Evolutionary conservation across 257 asterid genomes (phyloP).

Genomic region (Solanum appendiculatum): DNA sequence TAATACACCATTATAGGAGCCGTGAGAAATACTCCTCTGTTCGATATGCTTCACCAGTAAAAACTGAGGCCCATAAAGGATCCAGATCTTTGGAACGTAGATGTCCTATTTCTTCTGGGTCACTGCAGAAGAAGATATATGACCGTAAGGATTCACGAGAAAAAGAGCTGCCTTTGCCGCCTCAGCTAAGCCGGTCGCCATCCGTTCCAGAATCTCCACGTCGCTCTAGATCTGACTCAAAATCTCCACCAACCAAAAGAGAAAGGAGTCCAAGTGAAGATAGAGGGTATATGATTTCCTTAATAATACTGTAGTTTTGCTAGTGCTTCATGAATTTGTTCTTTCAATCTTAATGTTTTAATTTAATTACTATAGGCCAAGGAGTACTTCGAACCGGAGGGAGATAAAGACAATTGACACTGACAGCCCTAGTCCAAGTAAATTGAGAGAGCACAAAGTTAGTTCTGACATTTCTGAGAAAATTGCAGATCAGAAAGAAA

Average conservation of each 20-base stretch:
- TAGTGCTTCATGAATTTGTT: neutral
- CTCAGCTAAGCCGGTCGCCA: conserved; percentile 32
- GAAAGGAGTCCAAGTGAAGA: conserved; percentile 31
- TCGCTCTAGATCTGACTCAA: conserved; percentile 24
- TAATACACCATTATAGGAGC: conserved; percentile 22
- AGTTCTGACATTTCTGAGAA: conserved; percentile 32
- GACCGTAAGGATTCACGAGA: conserved; percentile 29
- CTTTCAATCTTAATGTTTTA: neutral
- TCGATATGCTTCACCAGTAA: conserved; percentile 32
- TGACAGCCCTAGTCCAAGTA: conserved; percentile 28
- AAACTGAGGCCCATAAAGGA: conserved; percentile 19
- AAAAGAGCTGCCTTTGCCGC: conserved; percentile 18
- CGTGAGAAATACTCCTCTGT: conserved; percentile 42
- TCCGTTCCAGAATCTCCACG: conserved; percentile 25
- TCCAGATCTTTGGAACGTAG: conserved; percentile 21
- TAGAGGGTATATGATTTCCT: conserved; percentile 27
- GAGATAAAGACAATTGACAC: conserved; percentile 26
- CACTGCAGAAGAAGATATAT: conserved; percentile 50
- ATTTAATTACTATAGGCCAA: conserved; percentile 28
- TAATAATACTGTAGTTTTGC: neutral
- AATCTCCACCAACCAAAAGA: conserved; percentile 27
- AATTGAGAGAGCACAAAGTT: conserved; percentile 27
- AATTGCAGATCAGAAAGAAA: conserved; percentile 26
- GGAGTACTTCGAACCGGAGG: conserved; percentile 22
- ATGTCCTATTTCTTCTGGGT: conserved; percentile 42